A percentile compares a stretch with the other conserved stretches of the same genome.
phyloP scores from a whole-genome alignment of 495 filamentous ascomycete genomes.

The Aspergillus kassunensis region DNA sequence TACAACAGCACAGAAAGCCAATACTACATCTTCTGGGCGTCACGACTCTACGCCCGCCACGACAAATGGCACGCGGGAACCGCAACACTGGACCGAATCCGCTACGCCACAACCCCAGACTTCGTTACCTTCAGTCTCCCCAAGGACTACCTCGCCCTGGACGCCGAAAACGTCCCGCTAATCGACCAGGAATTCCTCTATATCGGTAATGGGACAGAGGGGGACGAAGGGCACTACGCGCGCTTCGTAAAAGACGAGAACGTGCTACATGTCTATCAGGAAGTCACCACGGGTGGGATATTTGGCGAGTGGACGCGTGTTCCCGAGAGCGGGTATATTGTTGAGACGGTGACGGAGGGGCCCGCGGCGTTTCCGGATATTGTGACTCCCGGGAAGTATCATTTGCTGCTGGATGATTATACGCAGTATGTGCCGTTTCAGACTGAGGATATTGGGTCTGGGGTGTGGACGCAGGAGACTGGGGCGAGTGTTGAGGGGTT shows the following conservation, averaged over 20 bases:
- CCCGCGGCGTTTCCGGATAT: conserved; percentile 10
- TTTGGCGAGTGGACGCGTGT: conserved; percentile 10
- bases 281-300: conserved; percentile 5
- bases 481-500: neutral
- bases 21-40: conserved; percentile 14
- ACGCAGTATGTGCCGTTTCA: conserved; percentile 13
- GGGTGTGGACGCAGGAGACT: neutral
- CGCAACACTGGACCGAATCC: conserved; percentile 7
- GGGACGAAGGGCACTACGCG: neutral
- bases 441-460: neutral
- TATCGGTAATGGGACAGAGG: no score
- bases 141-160: conserved; percentile 10
- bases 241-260: conserved; percentile 12
- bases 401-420: conserved; percentile 13
- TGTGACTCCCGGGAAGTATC: neutral
- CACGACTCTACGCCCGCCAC: neutral
- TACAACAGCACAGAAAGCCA: conserved; percentile 4
- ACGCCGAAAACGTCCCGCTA: conserved; percentile 4
- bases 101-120: conserved; percentile 11
- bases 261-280: conserved; percentile 7
- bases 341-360: conserved; percentile 1
- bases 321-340: conserved; percentile 4
- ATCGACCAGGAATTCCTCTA: conserved; percentile 14
- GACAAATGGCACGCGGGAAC: conserved; percentile 1
- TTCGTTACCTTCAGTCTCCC: conserved; percentile 7